Evolutionary conservation across 164 flowering plant genomes (phyloP).

Genomic region (Nymphaea colorata): DNA sequence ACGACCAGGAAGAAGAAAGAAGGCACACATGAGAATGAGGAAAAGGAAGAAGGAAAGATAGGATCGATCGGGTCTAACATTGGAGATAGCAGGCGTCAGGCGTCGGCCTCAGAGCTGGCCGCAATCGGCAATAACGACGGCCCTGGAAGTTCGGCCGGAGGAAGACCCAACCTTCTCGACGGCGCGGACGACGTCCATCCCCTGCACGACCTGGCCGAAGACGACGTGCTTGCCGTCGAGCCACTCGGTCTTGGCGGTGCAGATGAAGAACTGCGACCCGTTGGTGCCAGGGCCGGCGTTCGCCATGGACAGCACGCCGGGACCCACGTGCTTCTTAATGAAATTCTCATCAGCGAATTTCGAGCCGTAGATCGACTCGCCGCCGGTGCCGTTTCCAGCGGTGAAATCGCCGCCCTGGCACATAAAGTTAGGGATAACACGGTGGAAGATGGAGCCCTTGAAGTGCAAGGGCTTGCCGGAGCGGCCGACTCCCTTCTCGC

Average conservation of each 20-base stretch:
- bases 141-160: conserved; percentile 13
- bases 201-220: conserved; percentile 31
- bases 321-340: conserved; percentile 33
- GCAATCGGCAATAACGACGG: conserved; percentile 28
- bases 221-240: conserved; percentile 38
- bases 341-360: conserved; percentile 47
- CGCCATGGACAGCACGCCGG: conserved; percentile 40
- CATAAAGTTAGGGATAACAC: conserved; percentile 31
- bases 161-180: conserved; percentile 31
- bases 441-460: conserved; percentile 28
- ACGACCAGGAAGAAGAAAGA: no score
- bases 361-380: conserved; percentile 39
- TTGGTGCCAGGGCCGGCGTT: conserved; percentile 31
- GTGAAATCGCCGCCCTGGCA: conserved; percentile 50
- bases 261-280: conserved; percentile 39
- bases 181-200: conserved; percentile 28
- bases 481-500: conserved; percentile 44
- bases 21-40: no score
- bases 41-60: no score
- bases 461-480: conserved; percentile 27
- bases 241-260: conserved; percentile 29
- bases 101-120: conserved; percentile 19
- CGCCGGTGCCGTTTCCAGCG: conserved; percentile 40
- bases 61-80: no score
- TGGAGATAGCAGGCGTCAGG: not conserved